These are phyloP conservation scores for Aspergillus hortae DNA, from an alignment of 2,329 filamentous ascomycete species.

Conservation along the genomic window DNA sequence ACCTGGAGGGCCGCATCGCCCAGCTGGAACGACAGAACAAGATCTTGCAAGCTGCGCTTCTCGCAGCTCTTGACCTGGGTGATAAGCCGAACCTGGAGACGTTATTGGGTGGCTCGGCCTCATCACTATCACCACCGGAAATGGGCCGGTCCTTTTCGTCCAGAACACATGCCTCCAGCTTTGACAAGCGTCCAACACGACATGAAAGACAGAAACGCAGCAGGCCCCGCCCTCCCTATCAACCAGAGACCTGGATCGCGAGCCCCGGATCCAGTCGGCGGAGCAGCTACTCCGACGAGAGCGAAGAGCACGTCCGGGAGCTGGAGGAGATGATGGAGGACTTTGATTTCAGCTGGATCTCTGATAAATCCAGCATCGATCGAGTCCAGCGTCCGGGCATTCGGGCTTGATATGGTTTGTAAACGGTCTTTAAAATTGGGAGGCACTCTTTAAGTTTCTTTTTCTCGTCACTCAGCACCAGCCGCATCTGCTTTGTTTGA, in stretches of 20 bases:
- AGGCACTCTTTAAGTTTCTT: neutral
- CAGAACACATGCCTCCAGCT: slow-evolving; percentile 15
- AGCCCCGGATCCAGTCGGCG: slow-evolving; percentile 26
- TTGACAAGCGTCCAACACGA: slow-evolving; percentile 4
- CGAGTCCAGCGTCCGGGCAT: neutral
- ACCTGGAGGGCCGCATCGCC: slow-evolving; percentile 37
- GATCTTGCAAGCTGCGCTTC: slow-evolving; percentile 40
- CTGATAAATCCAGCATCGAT: slow-evolving; percentile 17
- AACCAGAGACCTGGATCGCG: slow-evolving; percentile 29
- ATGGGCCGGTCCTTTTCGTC: slow-evolving; percentile 17
- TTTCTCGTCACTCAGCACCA: neutral
- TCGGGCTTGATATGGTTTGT: neutral
- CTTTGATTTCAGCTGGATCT: slow-evolving; percentile 30
- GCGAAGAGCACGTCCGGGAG: slow-evolving; percentile 23
- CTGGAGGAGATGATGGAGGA: slow-evolving; percentile 32
- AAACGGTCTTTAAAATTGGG: neutral
- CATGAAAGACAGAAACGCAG: slow-evolving; percentile 1
- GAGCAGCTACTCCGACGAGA: slow-evolving; percentile 23
- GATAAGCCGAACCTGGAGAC: slow-evolving; percentile 28
- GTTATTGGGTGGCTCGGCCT: slow-evolving; percentile 19
- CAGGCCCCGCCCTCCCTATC: slow-evolving; percentile 10
- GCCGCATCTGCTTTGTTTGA: no score
- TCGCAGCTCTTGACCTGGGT: slow-evolving; percentile 38
- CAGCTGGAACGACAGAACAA: slow-evolving; percentile 42
- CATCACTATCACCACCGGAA: slow-evolving; percentile 16